Base-by-base conservation (phyloP, 2,329 filamentous ascomycete species). In the Colletotrichum gloeosporioides region DNA sequence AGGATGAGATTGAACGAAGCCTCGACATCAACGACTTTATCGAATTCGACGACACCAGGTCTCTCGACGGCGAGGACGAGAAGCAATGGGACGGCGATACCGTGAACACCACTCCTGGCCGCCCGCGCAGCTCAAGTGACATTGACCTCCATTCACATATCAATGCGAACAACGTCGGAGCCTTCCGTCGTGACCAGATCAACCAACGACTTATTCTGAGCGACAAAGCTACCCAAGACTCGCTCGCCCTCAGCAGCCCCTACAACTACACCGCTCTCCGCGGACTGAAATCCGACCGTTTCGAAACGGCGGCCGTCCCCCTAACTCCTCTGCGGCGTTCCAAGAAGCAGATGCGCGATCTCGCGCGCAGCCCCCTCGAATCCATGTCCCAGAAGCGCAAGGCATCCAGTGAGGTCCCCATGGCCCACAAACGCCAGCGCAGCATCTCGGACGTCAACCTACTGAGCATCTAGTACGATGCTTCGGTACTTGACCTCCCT, bases 21-120 rank as follows among this genome's bases (percentile, higher is more conserved):
- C 85, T 94, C 18, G 91, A 93, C 77, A 88, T 96, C 13, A 91
- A 94, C 68, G 94, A 96, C 81, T 94, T 96, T 77, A 91, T 96
- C 79, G 90, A 92, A 68, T 93, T 94, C 82, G 90, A 91, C 22
- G 89, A 91, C 25, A 88, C 87, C 25, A 89, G 89, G 6, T 90
- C 90, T 1, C 91, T 91, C 8, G 93, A 94, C 10, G 90, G 92
- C 78, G 88, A 85, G 27, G 89, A 90, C 39, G 87, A 88, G 55
- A 85, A 83, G 22, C 88, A 90, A 57, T 86, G 86, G 79, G 86
- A 87, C 49, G 86, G 86, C 12, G 85, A 88, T 74, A 89, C 90
- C 53, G 85, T 88, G 18, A 86, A 88, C 2, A 88, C 90, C 22
- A 92, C 90, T 2, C 90, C 90, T 2, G 84, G 84, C 4, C 88